Base-by-base conservation (phyloP, 2,329 filamentous ascomycete species). In the Verticillium longisporum region DNA sequence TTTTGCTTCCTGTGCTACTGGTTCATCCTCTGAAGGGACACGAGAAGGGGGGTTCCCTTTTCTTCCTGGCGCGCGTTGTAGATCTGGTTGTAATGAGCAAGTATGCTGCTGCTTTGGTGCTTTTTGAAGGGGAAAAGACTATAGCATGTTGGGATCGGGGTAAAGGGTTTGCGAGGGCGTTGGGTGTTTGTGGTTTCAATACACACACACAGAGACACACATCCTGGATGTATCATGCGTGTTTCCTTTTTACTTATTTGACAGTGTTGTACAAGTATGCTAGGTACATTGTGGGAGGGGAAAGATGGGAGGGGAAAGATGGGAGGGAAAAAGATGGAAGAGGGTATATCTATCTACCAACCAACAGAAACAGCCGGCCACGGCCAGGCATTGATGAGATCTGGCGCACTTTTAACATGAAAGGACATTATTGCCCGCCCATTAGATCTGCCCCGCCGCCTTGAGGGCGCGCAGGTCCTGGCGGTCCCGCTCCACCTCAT, bases 1-100 rank as follows among this genome's bases (percentile, higher is more conserved):
- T 84, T 97, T 68, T 98, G 95, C 77, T 96, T 96, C 71, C 76
- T 98, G 68, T 77, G 96, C 77, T 84, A 98, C 69, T 85, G 94
- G 69, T 96, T 87, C 74, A 90, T 95, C 71, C 78, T 87, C 72
- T 60, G 37, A 64, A 61, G 37, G 61, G 26, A 26, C 26, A 59
- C 59, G 58, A 56, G 59, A 50, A 31, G 26, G 26, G 26, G 26
- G 26, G 2, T 26, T 26, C 26, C 26, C 26, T 26, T 26, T 26
- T 26, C 26, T 26, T 3, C 26, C 26, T 26, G 26, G 26, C 26
- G 26, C 26, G 26, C 26, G 26, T 55, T 5, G 26, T 55, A 50
- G 41, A 50, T 21, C n/a, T 11, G 41, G 18, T 50, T 50, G 41
- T 50, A 50, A 50, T 50, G 5, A 50, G 41, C 41, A 50, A 18